These are phyloP conservation scores for Candida ascalaphidarum DNA, from an alignment of 805 yeast genomes.

Conservation along the genomic window DNA sequence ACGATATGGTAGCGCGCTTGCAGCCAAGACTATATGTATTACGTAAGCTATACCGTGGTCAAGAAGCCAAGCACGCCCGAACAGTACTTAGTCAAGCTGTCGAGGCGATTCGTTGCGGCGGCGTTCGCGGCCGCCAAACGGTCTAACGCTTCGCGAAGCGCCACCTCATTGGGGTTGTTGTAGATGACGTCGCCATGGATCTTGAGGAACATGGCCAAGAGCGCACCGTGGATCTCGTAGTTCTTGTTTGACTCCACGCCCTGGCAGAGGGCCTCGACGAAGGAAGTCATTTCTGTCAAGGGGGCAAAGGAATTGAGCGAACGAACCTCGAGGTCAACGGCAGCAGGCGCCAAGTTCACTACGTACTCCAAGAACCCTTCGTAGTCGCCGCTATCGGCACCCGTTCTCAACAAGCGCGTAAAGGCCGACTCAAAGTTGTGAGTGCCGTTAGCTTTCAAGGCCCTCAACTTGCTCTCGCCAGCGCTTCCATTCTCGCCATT, in stretches of 20 bases:
- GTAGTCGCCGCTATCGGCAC: conserved; percentile 32
- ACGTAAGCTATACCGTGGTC: conserved; percentile 33
- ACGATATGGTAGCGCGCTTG: too few relatives aligned
- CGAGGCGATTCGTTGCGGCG: conserved; percentile 41
- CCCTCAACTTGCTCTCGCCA: neutral
- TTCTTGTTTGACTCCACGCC: conserved; percentile 52
- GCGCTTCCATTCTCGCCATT: conserved; percentile 5
- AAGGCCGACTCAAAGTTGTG: conserved; percentile 65
- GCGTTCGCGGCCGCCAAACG: conserved; percentile 40
- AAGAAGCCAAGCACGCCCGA: conserved; percentile 69
- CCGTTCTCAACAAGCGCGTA: conserved; percentile 55
- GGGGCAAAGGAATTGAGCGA: conserved; percentile 65
- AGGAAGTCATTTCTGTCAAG: conserved; percentile 52
- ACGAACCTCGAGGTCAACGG: conserved; percentile 79
- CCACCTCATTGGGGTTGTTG: conserved; percentile 22
- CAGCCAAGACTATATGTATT: too few relatives aligned
- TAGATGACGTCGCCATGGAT: conserved; percentile 77
- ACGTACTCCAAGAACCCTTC: conserved; percentile 46
- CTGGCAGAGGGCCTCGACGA: conserved; percentile 56
- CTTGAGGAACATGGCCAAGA: conserved; percentile 64
- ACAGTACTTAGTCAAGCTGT: conserved; percentile 67
- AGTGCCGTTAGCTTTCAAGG: conserved; percentile 10
- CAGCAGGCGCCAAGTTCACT: conserved; percentile 60
- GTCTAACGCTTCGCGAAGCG: conserved; percentile 38
- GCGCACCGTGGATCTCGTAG: conserved; percentile 75